phyloP scores from a whole-genome alignment of 177 flowering plant species.

The Telopea speciosissima region DNA sequence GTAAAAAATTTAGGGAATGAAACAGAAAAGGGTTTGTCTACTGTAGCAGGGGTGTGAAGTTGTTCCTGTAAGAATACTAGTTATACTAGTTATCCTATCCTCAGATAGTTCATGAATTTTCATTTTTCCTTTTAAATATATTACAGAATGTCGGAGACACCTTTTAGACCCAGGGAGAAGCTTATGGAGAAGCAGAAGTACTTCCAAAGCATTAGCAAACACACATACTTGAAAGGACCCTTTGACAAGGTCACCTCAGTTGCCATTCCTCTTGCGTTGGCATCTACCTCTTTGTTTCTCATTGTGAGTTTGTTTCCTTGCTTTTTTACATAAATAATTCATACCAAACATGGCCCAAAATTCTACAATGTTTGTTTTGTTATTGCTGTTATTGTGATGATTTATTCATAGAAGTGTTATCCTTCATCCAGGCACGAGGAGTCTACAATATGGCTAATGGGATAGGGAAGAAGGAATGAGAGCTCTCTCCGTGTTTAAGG shows the following conservation, averaged over 20 bases:
- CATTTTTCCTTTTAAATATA: not conserved
- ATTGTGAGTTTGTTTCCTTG: constrained; percentile 42
- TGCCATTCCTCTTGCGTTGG: constrained; percentile 69
- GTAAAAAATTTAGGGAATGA: not conserved
- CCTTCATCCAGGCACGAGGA: constrained; percentile 48
- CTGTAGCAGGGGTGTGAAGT: not conserved
- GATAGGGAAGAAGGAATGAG: constrained; percentile 76
- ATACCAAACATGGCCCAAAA: no score
- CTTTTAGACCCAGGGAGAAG: constrained; percentile 68
- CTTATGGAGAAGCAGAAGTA: constrained; percentile 55
- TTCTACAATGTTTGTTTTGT: not conserved
- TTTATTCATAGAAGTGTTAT: not conserved
- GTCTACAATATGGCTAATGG: constrained; percentile 80
- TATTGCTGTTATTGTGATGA: not conserved
- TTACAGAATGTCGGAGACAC: constrained; percentile 56
- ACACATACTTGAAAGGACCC: constrained; percentile 68
- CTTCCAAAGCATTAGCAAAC: constrained; percentile 60
- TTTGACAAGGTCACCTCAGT: constrained; percentile 77
- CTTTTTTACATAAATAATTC: not conserved
- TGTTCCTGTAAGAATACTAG: not conserved
- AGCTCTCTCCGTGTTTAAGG: not conserved
- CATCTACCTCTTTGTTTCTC: constrained; percentile 34
- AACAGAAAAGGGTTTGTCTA: not conserved
- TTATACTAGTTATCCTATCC: not conserved
- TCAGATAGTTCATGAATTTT: not conserved